These are phyloP conservation scores for Geosmithia flava DNA, from an alignment of 2,329 filamentous ascomycete species.

Conservation along the genomic window DNA sequence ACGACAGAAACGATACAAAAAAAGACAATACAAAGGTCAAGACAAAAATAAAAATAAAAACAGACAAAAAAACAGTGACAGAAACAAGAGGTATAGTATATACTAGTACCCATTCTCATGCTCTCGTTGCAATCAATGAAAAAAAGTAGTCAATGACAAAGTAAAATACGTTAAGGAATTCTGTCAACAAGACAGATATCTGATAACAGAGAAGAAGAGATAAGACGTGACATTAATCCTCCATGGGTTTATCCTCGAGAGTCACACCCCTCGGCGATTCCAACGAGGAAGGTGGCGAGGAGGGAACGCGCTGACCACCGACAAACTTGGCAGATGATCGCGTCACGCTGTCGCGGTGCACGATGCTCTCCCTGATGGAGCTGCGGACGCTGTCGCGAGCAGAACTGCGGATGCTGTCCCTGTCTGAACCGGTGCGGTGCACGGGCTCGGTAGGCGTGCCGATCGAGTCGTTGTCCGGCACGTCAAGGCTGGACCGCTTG, in stretches of 20 bases:
- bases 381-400: no score
- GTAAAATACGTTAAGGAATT: constrained; percentile 1
- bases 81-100: neutral
- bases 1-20: no score
- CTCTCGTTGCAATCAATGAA: constrained; percentile 1
- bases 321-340: constrained; percentile 30
- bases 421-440: neutral
- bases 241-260: constrained; percentile 40
- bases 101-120: constrained; percentile 3
- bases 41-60: neutral
- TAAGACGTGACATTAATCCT: constrained; percentile 23
- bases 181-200: no score
- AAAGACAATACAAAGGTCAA: no score
- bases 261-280: constrained; percentile 27
- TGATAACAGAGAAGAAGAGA: neutral
- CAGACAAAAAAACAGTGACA: neutral
- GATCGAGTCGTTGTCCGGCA: constrained; percentile 47
- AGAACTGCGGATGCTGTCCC: neutral
- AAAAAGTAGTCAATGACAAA: neutral
- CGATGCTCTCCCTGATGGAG: neutral
- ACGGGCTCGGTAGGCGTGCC: constrained; percentile 7
- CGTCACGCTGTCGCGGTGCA: constrained; percentile 48
- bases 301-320: constrained; percentile 31
- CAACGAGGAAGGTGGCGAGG: constrained; percentile 11
- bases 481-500: constrained; percentile 65